Evolutionary conservation across 1,139 yeast genomes (phyloP), one percentile per base, ranked within the genome.

Genomic region (Nadsonia starkeyi-henricii): DNA sequence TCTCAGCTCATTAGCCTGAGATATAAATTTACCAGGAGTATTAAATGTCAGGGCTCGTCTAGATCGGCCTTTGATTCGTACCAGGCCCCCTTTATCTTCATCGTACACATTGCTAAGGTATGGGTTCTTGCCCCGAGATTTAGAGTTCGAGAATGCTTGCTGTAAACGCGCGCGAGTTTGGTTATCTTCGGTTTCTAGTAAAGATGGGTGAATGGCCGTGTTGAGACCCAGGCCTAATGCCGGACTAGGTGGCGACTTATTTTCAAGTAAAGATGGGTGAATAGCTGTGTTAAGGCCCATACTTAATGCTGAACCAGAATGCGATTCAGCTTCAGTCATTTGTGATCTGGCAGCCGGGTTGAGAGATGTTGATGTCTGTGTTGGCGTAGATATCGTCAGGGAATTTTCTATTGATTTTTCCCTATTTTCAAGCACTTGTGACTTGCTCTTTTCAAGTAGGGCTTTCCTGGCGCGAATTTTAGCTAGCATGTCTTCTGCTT

Each of bases 11-110:
- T 78, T 69, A 0, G 78, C 95, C 52, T 71, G 65, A 17, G 70
- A 73, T 1, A 81, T 71, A 58, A 70, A 81, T 57, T 79, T 81
- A 1, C 93, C 91, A 42, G 70, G 70, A 20, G 68, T 72, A 56
- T 75, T 79, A 56, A 85, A 75, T 30, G 63, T 64, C 36, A 84
- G 12, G 4, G 15, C 17, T 33, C 39, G 39, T n/a, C 17, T 33
- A 4, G 17, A 12, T 15, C 39, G 15, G 17, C 17, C 17, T 13
- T n/a, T 12, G 4, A 33, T 4, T 13, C 17, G 17, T 33, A n/a
- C 39, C 17, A 33, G 12, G 15, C 17, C 15, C 3, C 39, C 39
- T n/a, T 33, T 33, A 3, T 33, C 39, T n/a, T 33, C 39, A 33
- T 33, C 39, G 17, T 33, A 33, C 4, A 33, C 12, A n/a, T 33